Evolutionary conservation across 2,329 filamentous ascomycete species (phyloP), one percentile per base, ranked within the genome.

Genomic region (Fusarium musae): DNA sequence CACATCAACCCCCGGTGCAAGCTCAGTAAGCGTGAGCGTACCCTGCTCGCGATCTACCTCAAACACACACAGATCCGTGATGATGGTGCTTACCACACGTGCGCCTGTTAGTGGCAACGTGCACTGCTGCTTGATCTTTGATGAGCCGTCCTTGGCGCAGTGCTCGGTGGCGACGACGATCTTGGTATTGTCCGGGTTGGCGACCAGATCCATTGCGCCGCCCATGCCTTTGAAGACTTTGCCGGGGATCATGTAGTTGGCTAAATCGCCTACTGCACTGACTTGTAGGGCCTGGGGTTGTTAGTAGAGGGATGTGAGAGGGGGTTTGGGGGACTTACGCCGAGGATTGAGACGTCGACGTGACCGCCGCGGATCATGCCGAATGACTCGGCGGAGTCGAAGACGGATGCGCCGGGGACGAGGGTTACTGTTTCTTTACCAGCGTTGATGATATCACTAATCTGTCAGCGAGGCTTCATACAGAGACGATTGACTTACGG

Each of bases 201-300:
- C 91, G 16, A 93, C 90, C 12, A 93, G 83, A 79, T 93, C 91
- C 91, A 93, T 93, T 23, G 91, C 91, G 34, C 91, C 91, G 69
- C 94, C 94, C 91, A 97, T 96, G 23, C 94, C 94, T 86, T 96
- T 96, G 83, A 95, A 91, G 16, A 94, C 90, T 82, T 96, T 96
- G 30, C 94, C 94, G 0, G 94, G 94, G 71, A 97, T 93, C 92
- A 96, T 96, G 86, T 94, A 97, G 83, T 96, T 96, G 50, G 94
- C 94, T 59, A 97, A 83, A 79, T 97, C 94, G 32, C 94, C 94
- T 5, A 88, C 86, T 0, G 93, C 93, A 73, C 90, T 92, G 28
- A 96, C 93, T 84, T 97, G 93, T 74, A 96, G 89, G 4, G 93
- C 92, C 80, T 77, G 49, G 8, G 60, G 76, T 54, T 57, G 57